phyloP scores from a whole-genome alignment of 805 yeast species.

The Hanseniaspora vineae region DNA sequence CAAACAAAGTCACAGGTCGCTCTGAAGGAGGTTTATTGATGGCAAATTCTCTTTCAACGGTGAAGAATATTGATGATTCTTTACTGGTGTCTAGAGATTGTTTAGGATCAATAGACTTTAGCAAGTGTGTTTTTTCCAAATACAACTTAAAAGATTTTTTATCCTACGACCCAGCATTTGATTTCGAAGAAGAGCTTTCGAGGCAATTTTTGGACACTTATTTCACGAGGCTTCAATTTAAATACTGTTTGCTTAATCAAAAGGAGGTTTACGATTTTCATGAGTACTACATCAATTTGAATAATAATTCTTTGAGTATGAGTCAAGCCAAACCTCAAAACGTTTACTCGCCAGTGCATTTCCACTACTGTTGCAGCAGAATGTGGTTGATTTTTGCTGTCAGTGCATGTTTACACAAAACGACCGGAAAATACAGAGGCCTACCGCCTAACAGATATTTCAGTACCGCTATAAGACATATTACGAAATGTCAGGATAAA shows the following conservation, averaged over 20 bases:
- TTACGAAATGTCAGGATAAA: conserved; percentile 31
- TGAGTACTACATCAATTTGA: conserved; percentile 31
- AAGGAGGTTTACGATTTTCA: conserved; percentile 38
- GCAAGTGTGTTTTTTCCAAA: conserved; percentile 31
- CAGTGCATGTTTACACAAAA: conserved; percentile 37
- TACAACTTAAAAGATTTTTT: conserved; percentile 36
- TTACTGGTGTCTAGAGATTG: background rate
- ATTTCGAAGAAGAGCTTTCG: conserved; percentile 36
- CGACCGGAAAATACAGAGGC: conserved; percentile 44
- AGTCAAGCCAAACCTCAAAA: background rate
- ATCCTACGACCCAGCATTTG: conserved; percentile 36
- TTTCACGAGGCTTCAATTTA: conserved; percentile 41
- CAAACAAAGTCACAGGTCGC: too few species aligned
- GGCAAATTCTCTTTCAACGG: background rate
- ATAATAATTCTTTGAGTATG: conserved; percentile 14
- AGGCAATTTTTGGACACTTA: conserved; percentile 41
- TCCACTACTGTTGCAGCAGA: conserved; percentile 41
- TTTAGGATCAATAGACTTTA: conserved; percentile 27
- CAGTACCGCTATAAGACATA: conserved; percentile 46
- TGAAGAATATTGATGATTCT: background rate
- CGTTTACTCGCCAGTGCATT: conserved; percentile 17
- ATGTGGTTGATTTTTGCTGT: conserved; percentile 44
- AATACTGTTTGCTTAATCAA: conserved; percentile 43
- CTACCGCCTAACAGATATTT: conserved; percentile 44
- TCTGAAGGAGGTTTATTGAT: too few species aligned